phyloP scores from a whole-genome alignment of 805 yeast species.

The Pichia nakasei region DNA sequence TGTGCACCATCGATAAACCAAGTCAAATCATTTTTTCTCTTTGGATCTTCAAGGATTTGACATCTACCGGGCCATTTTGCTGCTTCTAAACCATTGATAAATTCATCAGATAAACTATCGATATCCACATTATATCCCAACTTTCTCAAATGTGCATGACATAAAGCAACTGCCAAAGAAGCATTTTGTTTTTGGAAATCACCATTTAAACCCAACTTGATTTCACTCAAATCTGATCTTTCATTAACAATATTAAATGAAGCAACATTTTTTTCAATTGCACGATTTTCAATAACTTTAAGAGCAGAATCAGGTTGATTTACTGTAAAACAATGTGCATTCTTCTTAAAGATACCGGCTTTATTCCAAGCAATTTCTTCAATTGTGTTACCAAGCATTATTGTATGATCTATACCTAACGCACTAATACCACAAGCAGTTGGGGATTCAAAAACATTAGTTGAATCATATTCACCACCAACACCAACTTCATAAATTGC shows the following conservation, averaged over 20 bases:
- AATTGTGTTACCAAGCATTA: constrained; percentile 77
- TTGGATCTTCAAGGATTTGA: constrained; percentile 45
- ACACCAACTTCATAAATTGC: constrained; percentile 98
- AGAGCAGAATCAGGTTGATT: constrained; percentile 45
- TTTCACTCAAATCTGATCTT: constrained; percentile 30
- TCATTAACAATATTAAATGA: constrained; percentile 44
- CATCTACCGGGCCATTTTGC: constrained; percentile 97
- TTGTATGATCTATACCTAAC: constrained; percentile 86
- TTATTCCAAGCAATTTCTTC: constrained; percentile 94
- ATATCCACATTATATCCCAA: constrained; percentile 34
- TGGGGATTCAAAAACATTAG: constrained; percentile 76
- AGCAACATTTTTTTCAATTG: constrained; percentile 48
- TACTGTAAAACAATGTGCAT: constrained; percentile 60
- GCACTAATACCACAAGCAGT: constrained; percentile 79
- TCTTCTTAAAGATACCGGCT: constrained; percentile 79
- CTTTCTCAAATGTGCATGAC: constrained; percentile 47
- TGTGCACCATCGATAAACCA: constrained; percentile 97
- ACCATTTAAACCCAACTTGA: constrained; percentile 68
- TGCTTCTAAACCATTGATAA: constrained; percentile 48
- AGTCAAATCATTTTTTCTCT: constrained; percentile 36
- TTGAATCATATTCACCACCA: constrained; percentile 97
- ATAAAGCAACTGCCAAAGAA: constrained; percentile 70
- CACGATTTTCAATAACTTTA: constrained; percentile 52
- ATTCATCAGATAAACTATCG: constrained; percentile 37
- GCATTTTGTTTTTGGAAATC: constrained; percentile 82